These are phyloP conservation scores for Fusarium pseudoanthophilum DNA, from an alignment of 2,329 filamentous ascomycete genomes.

Conservation along the genomic window DNA sequence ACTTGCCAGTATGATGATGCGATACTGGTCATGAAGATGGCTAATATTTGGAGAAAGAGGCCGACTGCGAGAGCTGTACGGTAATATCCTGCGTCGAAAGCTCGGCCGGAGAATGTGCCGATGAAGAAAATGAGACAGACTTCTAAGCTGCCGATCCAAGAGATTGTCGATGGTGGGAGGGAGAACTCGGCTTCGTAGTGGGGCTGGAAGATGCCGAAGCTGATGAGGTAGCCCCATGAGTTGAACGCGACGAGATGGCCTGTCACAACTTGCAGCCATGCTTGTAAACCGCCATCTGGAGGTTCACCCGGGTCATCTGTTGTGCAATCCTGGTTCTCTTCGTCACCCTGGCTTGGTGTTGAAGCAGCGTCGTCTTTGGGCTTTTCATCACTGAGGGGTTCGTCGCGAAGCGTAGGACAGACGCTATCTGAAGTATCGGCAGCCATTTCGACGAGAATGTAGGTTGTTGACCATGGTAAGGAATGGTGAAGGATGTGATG, in stretches of 20 bases:
- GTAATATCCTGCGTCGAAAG: constrained; percentile 56
- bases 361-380: constrained; percentile 17
- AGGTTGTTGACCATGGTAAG: background rate
- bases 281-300: constrained; percentile 51
- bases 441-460: background rate
- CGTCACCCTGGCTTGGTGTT: background rate
- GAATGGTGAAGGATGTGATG: background rate
- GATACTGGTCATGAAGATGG: constrained; percentile 59
- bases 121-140: constrained; percentile 55
- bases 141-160: constrained; percentile 63
- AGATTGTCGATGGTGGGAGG: constrained; percentile 51
- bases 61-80: constrained; percentile 49
- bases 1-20: constrained; percentile 59
- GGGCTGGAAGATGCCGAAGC: constrained; percentile 54
- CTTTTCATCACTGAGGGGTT: constrained; percentile 12
- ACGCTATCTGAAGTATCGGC: constrained; percentile 13
- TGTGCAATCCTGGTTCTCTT: background rate
- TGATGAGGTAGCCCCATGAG: constrained; percentile 54
- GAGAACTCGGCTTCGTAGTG: constrained; percentile 51
- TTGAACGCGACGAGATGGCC: constrained; percentile 53
- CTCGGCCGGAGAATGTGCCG: constrained; percentile 55
- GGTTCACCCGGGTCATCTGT: constrained; percentile 25
- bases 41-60: constrained; percentile 56
- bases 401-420: constrained; percentile 9
- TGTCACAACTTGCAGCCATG: constrained; percentile 54